Percentiles rank a stretch among this genome's conserved stretches.
phyloP scores from a whole-genome alignment of 2,329 filamentous ascomycete species.

The Fusarium sp. region DNA sequence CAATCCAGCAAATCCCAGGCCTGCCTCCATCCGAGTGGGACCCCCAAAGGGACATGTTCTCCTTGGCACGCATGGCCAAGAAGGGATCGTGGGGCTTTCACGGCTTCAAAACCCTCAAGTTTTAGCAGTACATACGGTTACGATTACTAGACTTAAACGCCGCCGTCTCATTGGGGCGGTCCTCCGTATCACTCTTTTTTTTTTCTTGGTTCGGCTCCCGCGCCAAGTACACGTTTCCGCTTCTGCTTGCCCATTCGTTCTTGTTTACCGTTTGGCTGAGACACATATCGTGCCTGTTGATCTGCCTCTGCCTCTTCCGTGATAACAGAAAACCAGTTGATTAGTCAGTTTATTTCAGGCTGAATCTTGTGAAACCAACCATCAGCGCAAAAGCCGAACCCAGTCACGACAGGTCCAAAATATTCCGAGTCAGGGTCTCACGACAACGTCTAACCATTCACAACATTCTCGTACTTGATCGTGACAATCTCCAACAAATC shows the following conservation, averaged over 20 bases:
- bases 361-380: slow-evolving; percentile 14
- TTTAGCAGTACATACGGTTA: background rate
- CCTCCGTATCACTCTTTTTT: background rate
- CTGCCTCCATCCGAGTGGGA: background rate
- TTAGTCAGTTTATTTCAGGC: slow-evolving; percentile 19
- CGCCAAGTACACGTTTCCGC: slow-evolving; percentile 15
- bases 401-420: slow-evolving; percentile 1
- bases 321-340: background rate
- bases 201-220: slow-evolving; percentile 32
- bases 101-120: background rate
- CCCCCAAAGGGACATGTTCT: slow-evolving; percentile 11
- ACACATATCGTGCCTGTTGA: background rate
- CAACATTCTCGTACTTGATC: slow-evolving; percentile 7
- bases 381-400: background rate
- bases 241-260: background rate
- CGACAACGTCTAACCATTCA: slow-evolving; percentile 13
- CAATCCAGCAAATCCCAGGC: slow-evolving; percentile 10
- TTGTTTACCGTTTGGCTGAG: background rate
- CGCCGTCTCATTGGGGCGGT: slow-evolving; percentile 32
- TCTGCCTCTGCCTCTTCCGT: background rate
- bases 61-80: slow-evolving; percentile 3
- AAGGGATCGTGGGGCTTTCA: background rate
- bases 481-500: slow-evolving; percentile 6
- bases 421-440: slow-evolving; percentile 1
- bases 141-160: slow-evolving; percentile 19